Base-by-base conservation (phyloP, 179 eudicot species). In the Beta lomatogona region DNA sequence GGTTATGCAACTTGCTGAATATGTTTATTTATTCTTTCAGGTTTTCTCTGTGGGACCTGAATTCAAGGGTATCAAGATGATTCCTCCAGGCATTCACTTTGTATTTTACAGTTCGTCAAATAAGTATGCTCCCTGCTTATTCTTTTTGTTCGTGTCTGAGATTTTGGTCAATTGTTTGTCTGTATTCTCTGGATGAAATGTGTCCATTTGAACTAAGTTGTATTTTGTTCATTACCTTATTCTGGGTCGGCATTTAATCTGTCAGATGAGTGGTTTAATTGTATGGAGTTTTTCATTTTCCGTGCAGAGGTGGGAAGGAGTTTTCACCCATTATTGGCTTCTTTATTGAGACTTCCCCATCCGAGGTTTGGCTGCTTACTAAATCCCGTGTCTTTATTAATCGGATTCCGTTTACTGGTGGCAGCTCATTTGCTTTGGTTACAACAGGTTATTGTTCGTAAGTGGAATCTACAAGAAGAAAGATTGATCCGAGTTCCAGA, bases 51-150 rank as follows among this genome's bases (percentile, higher is more conserved):
- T 87, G 12, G 99, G 98, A 15, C 97, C 97, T 81, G 79, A 78
- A 64, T 95, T 95, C 81, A 94, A 87, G 87, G 99, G 99, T 72
- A 91, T 95, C 73, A 95, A 95, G 86, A 95, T 95, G 98, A 94
- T 95, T 78, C 99, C 99, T 73, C 98, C 99, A 2, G 99, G 99
- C 36, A 84, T 89, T 83, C 99, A 95, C 75, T 95, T 92, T 54
- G 79, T 94, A 75, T 91, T 92, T 81, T 95, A 94, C 80, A 88
- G 91, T 81, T 89, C 99, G 0, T 89, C 98, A 12, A 89, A 79
- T 82, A 94, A 89, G 99, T 92, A 79, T 73, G 80, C 46, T 57
- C 45, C 77, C 44, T 50, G 21, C 31, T 53, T 18, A 21, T 48
- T 77, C 73, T 63, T 60, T 81, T 13, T 79, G 80, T 68, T 75